A percentile compares a stretch with the other conserved stretches of the same genome.
These are phyloP conservation scores for Cryphonectria carpinicola DNA, from an alignment of 2,329 filamentous ascomycete genomes.

Conservation along the genomic window DNA sequence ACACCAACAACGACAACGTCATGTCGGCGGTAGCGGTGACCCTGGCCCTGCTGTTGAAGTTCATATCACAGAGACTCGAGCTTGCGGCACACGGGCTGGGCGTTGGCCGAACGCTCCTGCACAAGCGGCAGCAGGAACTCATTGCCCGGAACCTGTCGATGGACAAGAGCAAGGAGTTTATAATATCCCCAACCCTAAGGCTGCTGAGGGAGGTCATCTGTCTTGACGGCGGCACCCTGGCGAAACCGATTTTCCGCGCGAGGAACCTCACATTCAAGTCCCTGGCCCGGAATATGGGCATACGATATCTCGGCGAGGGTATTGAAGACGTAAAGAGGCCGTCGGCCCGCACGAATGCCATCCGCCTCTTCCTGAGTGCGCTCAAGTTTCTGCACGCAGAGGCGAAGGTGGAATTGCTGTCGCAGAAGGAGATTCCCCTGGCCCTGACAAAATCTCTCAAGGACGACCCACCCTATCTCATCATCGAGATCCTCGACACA, in stretches of 20 bases:
- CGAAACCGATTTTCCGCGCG: conserved; percentile 75
- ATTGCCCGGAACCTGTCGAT: conserved; percentile 78
- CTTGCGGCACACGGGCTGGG: conserved; percentile 75
- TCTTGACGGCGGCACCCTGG: conserved; percentile 83
- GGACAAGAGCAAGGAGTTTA: conserved; percentile 80
- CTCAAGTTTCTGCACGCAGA: conserved; percentile 77
- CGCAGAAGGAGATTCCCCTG: conserved; percentile 71
- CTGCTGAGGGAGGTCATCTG: conserved; percentile 83
- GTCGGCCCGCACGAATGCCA: conserved; percentile 80
- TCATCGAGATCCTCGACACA: conserved; percentile 73
- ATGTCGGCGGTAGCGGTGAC: conserved; percentile 81
- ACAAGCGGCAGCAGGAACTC: conserved; percentile 79
- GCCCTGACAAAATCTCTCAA: conserved; percentile 76
- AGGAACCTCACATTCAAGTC: conserved; percentile 80
- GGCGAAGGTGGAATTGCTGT: conserved; percentile 81
- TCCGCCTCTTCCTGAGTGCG: conserved; percentile 79
- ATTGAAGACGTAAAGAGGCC: conserved; percentile 71
- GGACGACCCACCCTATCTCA: conserved; percentile 75
- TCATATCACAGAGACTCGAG: conserved; percentile 74
- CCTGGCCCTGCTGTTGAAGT: conserved; percentile 78
- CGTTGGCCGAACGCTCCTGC: conserved; percentile 80
- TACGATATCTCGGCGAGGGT: conserved; percentile 63
- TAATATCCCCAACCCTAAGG: conserved; percentile 87
- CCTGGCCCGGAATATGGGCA: conserved; percentile 77
- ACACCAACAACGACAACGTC: conserved; percentile 78